A percentile compares a stretch with the other conserved stretches of the same genome.
These are phyloP conservation scores for Cercospora zeae-maydis DNA, from an alignment of 2,329 filamentous ascomycete genomes.

Conservation along the genomic window DNA sequence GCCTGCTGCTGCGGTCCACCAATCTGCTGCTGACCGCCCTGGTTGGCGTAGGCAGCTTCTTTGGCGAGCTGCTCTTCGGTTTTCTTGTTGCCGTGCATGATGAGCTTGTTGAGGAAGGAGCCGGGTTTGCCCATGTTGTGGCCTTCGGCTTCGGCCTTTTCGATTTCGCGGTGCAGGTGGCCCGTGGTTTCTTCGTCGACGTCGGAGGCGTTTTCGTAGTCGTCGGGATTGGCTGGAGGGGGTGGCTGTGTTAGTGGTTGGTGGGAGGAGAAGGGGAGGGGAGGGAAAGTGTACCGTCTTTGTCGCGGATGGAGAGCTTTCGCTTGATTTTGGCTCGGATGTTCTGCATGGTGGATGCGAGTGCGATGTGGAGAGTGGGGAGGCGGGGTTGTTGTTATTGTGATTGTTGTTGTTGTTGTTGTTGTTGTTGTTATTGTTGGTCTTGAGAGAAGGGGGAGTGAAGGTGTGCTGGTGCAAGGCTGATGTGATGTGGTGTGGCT, in stretches of 20 bases:
- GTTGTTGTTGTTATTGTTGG: too few species aligned
- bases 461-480: neutral
- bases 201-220: slow-evolving; percentile 34
- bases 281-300: slow-evolving; percentile 30
- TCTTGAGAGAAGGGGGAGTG: neutral
- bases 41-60: slow-evolving; percentile 18
- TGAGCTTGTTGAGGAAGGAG: slow-evolving; percentile 39
- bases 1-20: neutral
- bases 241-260: neutral
- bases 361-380: slow-evolving; percentile 5
- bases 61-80: slow-evolving; percentile 37
- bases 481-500: too few species aligned
- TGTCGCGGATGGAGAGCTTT: slow-evolving; percentile 38
- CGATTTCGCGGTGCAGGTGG: slow-evolving; percentile 37
- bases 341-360: slow-evolving; percentile 33
- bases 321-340: slow-evolving; percentile 39
- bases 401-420: too few species aligned
- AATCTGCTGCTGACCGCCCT: slow-evolving; percentile 7
- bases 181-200: slow-evolving; percentile 39
- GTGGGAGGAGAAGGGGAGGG: too few species aligned
- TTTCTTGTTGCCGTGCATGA: slow-evolving; percentile 40
- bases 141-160: slow-evolving; percentile 34
- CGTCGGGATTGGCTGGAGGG: slow-evolving; percentile 29
- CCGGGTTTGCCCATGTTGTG: slow-evolving; percentile 36
- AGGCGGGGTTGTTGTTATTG: slow-evolving; percentile 1